Evolutionary conservation across 148 eudicot genomes (phyloP).

Genomic region (Vaccinium vitisidaea): DNA sequence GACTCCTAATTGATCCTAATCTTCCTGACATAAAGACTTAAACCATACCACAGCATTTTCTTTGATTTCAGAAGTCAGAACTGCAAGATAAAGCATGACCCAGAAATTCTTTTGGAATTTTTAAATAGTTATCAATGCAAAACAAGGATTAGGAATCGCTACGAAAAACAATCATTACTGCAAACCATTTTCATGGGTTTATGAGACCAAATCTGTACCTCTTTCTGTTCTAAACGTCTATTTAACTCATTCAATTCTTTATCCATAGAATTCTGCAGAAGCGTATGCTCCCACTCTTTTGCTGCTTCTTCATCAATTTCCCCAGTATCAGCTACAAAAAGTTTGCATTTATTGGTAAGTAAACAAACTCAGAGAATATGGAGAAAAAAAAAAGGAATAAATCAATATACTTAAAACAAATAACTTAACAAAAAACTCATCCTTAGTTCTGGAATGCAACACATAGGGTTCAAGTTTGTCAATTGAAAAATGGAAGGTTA

Average conservation of each 20-base stretch:
- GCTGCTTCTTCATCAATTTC: constrained; percentile 92
- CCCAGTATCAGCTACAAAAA: constrained; percentile 62
- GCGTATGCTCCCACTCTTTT: constrained; percentile 97
- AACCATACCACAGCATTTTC: not conserved
- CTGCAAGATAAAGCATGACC: not conserved
- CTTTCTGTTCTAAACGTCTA: constrained; percentile 87
- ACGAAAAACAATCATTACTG: not conserved
- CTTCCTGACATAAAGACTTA: not conserved
- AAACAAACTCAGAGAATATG: not conserved
- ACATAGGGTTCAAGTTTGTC: not conserved
- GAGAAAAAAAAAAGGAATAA: not conserved
- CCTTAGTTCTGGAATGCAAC: not conserved
- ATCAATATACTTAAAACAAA: not conserved
- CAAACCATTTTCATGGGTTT: not conserved
- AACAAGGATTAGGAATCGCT: not conserved
- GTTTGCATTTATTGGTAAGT: constrained; percentile 10
- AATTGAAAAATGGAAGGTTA: not conserved
- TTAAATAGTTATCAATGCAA: not conserved
- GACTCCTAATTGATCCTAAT: not conserved
- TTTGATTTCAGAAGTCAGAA: not conserved
- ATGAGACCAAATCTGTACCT: constrained; percentile 41
- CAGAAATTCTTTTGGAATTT: not conserved
- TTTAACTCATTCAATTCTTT: constrained; percentile 87
- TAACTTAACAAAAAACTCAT: not conserved
- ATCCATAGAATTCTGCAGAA: constrained; percentile 89